Conservation (phyloP, 805 yeast genomes). For the Yarrowia bubula region DNA sequence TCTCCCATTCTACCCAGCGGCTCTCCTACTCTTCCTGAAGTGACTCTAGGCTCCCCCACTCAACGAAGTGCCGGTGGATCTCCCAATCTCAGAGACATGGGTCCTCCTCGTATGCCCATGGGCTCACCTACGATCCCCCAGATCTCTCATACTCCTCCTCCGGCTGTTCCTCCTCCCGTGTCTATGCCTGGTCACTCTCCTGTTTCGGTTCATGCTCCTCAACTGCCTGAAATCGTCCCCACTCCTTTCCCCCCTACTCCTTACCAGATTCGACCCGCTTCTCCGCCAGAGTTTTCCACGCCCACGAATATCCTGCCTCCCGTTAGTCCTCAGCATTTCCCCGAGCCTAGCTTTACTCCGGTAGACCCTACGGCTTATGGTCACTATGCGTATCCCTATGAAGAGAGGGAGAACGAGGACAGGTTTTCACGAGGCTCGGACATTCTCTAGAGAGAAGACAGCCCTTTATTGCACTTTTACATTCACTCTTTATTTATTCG, state of each 20-base stretch:
- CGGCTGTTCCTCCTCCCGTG: background rate
- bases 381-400: background rate
- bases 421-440: background rate
- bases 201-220: background rate
- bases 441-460: background rate
- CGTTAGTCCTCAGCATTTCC: conserved; percentile 18
- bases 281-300: background rate
- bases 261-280: background rate
- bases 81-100: no score
- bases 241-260: conserved; percentile 11
- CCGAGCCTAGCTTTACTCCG: conserved; percentile 8
- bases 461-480: background rate
- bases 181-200: conserved; percentile 15
- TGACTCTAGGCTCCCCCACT: background rate
- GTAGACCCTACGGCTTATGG: background rate
- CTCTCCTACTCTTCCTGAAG: background rate
- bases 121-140: background rate
- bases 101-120: background rate
- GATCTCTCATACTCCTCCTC: background rate
- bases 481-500: conserved; percentile 12
- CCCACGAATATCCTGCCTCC: conserved; percentile 14
- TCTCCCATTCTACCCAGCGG: background rate
- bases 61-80: background rate
- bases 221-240: background rate
- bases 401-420: conserved; percentile 1